Evolutionary conservation across 2,329 filamentous ascomycete species (phyloP), one percentile per base, ranked within the genome.

Genomic region (Colletotrichum sp.): DNA sequence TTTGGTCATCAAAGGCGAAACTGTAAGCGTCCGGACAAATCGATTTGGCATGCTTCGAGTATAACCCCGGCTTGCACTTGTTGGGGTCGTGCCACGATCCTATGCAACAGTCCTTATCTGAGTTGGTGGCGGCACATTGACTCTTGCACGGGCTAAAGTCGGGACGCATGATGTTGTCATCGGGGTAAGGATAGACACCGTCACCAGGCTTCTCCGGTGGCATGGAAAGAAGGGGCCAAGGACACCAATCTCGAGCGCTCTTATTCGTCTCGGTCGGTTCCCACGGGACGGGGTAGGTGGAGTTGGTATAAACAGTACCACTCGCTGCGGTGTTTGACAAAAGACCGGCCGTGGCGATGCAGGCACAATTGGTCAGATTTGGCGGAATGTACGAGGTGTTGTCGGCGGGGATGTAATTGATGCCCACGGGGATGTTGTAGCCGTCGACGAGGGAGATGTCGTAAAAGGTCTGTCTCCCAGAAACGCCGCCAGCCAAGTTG

Each of bases 1-100:
- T 85, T 76, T 87, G 84, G 79, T 92, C 90, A 78, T 92, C 89
- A 82, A 91, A 91, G 66, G 94, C 92, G 82, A 91, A 97, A 80
- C 93, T 95, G 85, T 97, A 97, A 4, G 95, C 95, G 84, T 97
- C 95, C 1, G 95, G 95, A 81, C 95, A 97, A 14, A 96, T 89
- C 5, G 85, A 85, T 86, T 97, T 97, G 69, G 94, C 94, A 13
- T 88, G 87, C 74, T 87, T 90, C 78, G 92, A 92, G 85, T 96
- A 97, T 55, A 90, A 84, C 66, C 92, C 92, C 4, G 93, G 92
- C 74, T 88, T 86, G 85, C 95, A 97, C 64, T 87, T 87, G 28
- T 89, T 86, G 4, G 93, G 89, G 52, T 89, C 89, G 80, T 93
- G 88, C 84, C 93, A 94, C 14, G 89, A 83, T 59, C 94, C 94